Conservation (phyloP, 495 filamentous ascomycete genomes). For the Aspergillus haitiensis region DNA sequence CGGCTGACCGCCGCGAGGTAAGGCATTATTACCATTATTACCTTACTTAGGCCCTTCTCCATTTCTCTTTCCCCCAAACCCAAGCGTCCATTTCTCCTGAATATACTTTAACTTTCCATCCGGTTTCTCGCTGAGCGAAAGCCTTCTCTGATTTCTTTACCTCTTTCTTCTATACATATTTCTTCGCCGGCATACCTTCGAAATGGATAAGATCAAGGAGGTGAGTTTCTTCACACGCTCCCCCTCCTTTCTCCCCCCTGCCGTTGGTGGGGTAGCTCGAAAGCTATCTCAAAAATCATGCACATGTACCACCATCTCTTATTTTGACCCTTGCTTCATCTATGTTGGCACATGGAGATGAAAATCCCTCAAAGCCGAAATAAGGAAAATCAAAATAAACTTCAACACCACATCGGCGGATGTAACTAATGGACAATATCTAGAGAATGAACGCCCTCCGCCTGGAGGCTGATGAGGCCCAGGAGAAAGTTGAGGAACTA, state of each 20-base stretch:
- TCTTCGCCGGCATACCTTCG: slow-evolving; percentile 25
- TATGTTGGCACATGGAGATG: slow-evolving; percentile 25
- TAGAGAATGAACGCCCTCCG: slow-evolving; percentile 95
- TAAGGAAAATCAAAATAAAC: slow-evolving; percentile 16
- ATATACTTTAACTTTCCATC: slow-evolving; percentile 23
- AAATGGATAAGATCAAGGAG: slow-evolving; percentile 73
- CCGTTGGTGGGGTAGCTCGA: slow-evolving; percentile 49
- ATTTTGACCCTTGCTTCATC: slow-evolving; percentile 12
- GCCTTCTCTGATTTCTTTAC: slow-evolving; percentile 23
- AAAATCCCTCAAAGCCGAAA: background rate
- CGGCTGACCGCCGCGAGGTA: slow-evolving; percentile 41
- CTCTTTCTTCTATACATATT: slow-evolving; percentile 37
- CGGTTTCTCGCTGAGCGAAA: slow-evolving; percentile 50
- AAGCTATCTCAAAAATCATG: slow-evolving; percentile 32
- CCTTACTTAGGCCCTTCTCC: slow-evolving; percentile 17
- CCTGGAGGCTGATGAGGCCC: slow-evolving; percentile 81
- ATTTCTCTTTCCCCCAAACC: slow-evolving; percentile 25
- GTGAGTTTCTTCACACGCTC: slow-evolving; percentile 50
- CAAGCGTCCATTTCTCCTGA: slow-evolving; percentile 20
- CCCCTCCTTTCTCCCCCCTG: slow-evolving; percentile 31
- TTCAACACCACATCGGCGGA: background rate
- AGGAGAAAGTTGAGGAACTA: slow-evolving; percentile 80
- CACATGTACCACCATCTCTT: slow-evolving; percentile 26
- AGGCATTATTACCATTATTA: slow-evolving; percentile 36
- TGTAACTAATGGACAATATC: slow-evolving; percentile 23